Evolutionary conservation across 2,329 filamentous ascomycete genomes (phyloP).

Genomic region (Diplodia scrobiculata): DNA sequence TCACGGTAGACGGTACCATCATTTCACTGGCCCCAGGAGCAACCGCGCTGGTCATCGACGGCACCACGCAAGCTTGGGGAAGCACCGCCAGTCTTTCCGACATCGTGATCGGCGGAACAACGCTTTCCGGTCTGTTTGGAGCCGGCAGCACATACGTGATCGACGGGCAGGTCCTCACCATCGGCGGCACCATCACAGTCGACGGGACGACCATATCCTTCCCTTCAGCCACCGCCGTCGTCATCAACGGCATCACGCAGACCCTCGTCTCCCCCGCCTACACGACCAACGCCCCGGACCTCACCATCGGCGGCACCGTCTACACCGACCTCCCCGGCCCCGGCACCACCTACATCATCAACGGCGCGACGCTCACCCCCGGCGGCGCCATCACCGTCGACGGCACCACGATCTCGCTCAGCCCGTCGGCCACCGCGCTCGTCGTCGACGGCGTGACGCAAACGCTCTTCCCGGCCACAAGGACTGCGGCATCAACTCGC

Average conservation of each 20-base stretch:
- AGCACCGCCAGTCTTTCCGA: slow-evolving; percentile 37
- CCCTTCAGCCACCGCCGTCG: slow-evolving; percentile 38
- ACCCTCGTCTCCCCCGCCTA: slow-evolving; percentile 38
- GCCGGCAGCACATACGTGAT: slow-evolving; percentile 40
- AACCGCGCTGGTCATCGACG: slow-evolving; percentile 40
- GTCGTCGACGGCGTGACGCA: slow-evolving; percentile 29
- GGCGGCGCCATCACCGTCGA: slow-evolving; percentile 41
- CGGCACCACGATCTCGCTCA: slow-evolving; percentile 39
- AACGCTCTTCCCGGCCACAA: slow-evolving; percentile 17
- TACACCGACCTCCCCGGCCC: slow-evolving; percentile 39
- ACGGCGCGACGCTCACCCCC: slow-evolving; percentile 44
- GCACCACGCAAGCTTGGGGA: slow-evolving; percentile 32
- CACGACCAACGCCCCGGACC: slow-evolving; percentile 36
- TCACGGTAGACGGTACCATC: slow-evolving; percentile 33
- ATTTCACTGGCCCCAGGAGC: slow-evolving; percentile 34
- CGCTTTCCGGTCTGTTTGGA: slow-evolving; percentile 28
- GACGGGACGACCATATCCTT: slow-evolving; percentile 42
- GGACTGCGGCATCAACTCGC: slow-evolving; percentile 24
- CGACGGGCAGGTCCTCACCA: slow-evolving; percentile 44
- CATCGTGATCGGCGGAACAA: slow-evolving; percentile 41
- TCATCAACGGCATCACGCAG: slow-evolving; percentile 38
- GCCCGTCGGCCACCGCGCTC: slow-evolving; percentile 29
- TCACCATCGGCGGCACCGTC: slow-evolving; percentile 39
- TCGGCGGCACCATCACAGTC: slow-evolving; percentile 42
- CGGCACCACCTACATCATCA: slow-evolving; percentile 42